Evolutionary conservation across 768 basidiomycete species (phyloP).

Genomic region (Suillus variegatus): DNA sequence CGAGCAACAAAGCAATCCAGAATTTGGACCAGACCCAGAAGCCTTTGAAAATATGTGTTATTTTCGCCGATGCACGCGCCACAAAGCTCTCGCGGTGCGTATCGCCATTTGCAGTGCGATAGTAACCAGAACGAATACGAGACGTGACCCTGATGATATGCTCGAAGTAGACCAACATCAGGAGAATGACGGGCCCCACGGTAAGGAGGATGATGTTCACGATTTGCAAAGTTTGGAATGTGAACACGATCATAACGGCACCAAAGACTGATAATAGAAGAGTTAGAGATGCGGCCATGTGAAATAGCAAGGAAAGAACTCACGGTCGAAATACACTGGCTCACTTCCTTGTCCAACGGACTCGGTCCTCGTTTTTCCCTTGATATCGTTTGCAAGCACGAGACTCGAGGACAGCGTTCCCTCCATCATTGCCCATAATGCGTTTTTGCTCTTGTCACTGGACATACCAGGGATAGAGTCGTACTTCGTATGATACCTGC

Average conservation of each 20-base stretch:
- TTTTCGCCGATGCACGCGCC: conserved; percentile 23
- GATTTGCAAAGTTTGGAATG: conserved; percentile 49
- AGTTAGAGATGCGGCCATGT: neutral
- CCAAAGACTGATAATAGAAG: conserved; percentile 54
- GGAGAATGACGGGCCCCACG: conserved; percentile 57
- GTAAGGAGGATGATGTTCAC: conserved; percentile 63
- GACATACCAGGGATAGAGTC: conserved; percentile 64
- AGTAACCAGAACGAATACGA: conserved; percentile 16
- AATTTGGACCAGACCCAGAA: conserved; percentile 59
- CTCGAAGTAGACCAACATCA: conserved; percentile 43
- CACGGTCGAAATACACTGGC: conserved; percentile 76
- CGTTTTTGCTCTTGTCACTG: conserved; percentile 43
- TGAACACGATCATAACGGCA: conserved; percentile 52
- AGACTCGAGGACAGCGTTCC: conserved; percentile 54
- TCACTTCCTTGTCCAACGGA: conserved; percentile 24
- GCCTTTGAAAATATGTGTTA: conserved; percentile 28
- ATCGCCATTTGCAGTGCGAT: conserved; percentile 6
- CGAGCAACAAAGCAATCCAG: conserved; percentile 56
- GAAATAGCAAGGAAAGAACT: conserved; percentile 24
- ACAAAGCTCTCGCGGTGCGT: conserved; percentile 11
- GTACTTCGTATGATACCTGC: conserved; percentile 75
- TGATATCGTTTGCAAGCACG: conserved; percentile 47
- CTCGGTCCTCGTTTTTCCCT: conserved; percentile 16
- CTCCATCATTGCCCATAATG: conserved; percentile 84
- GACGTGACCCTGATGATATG: conserved; percentile 25